Evolutionary conservation across 768 basidiomycete species (phyloP).

Genomic region (Suillus alpinus): DNA sequence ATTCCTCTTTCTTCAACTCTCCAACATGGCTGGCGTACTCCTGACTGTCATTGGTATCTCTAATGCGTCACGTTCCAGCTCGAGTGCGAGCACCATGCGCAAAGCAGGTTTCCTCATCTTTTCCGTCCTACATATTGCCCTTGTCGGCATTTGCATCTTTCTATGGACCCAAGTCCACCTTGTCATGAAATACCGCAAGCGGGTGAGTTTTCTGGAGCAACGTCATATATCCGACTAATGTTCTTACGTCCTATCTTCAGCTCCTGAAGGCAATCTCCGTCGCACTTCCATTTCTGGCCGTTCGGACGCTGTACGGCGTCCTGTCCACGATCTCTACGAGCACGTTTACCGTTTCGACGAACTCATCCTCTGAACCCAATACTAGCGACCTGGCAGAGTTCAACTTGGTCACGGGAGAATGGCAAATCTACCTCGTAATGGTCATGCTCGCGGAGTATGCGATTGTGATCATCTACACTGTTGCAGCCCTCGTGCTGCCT

Average conservation of each 20-base stretch:
- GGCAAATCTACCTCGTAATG: slow-evolving; percentile 58
- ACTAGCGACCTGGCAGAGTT: slow-evolving; percentile 45
- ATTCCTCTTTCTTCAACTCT: slow-evolving; percentile 27
- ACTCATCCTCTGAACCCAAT: not conserved
- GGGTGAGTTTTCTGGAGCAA: slow-evolving; percentile 27
- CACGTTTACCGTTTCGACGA: slow-evolving; percentile 39
- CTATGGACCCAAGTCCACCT: slow-evolving; percentile 48
- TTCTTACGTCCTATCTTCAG: slow-evolving; percentile 31
- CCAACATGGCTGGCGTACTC: slow-evolving; percentile 24
- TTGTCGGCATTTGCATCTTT: slow-evolving; percentile 46
- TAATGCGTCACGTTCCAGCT: slow-evolving; percentile 6
- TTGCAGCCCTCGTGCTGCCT: slow-evolving; percentile 26
- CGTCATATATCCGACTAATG: slow-evolving; percentile 3
- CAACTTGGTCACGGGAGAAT: slow-evolving; percentile 55
- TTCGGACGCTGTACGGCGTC: slow-evolving; percentile 46
- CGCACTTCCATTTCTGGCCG: slow-evolving; percentile 60
- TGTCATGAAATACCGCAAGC: slow-evolving; percentile 23
- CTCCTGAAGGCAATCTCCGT: slow-evolving; percentile 51
- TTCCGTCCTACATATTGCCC: slow-evolving; percentile 37
- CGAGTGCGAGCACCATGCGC: slow-evolving; percentile 23
- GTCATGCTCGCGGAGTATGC: slow-evolving; percentile 59
- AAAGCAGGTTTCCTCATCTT: slow-evolving; percentile 35
- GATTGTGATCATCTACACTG: slow-evolving; percentile 42
- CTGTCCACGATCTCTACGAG: slow-evolving; percentile 52
- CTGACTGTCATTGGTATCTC: slow-evolving; percentile 34